Base-by-base conservation (phyloP, 1,284 basidiomycete genomes). In the Malassezia arunalokei region DNA sequence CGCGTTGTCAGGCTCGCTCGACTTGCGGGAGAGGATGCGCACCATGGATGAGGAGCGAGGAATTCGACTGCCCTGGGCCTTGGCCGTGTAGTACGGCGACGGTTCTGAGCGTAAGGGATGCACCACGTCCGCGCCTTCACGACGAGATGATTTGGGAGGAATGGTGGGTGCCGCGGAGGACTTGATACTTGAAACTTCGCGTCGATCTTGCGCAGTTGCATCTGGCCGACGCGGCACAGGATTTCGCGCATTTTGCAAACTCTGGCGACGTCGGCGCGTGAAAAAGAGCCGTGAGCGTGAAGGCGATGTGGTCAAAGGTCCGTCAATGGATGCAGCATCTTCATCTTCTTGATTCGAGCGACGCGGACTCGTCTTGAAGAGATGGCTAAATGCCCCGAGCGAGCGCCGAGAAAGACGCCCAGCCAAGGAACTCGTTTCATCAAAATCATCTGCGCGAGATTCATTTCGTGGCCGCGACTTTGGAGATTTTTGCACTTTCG, bases 351-450 rank as follows among this genome's bases (percentile, higher is more conserved):
- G 37, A 3, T 17, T 24, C 35, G 32, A 20, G 27, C 53, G 53
- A 28, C 43, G 42, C 6, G 53, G 53, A 27, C 52, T 54, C 31
- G 43, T 11, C 37, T 55, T 55, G 28, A 55, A 55, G 29, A 55
- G 28, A 7, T 28, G 31, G 28, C 48, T 37, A 11, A 55, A 38
- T 15, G 53, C 53, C 20, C 40, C 31, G 12, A 55, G 43, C 24
- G 53, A 55, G 27, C 53, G 47, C 17, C 53, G 53, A 35, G 53
- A 55, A 12, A 55, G 48, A 15, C 53, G 47, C 6, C 53, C 53
- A 1, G 53, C 53, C 5, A 55, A 32, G 28, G 35, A 49, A 31
- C 43, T 39, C 11, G 12, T 15, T n/a, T 55, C 53, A 7, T 44
- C 48, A 8, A 27, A 29, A n/a, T 55, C 53, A 9, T 33, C 29